Conservation (phyloP, 768 basidiomycete species). For the Boletus bicolor region DNA sequence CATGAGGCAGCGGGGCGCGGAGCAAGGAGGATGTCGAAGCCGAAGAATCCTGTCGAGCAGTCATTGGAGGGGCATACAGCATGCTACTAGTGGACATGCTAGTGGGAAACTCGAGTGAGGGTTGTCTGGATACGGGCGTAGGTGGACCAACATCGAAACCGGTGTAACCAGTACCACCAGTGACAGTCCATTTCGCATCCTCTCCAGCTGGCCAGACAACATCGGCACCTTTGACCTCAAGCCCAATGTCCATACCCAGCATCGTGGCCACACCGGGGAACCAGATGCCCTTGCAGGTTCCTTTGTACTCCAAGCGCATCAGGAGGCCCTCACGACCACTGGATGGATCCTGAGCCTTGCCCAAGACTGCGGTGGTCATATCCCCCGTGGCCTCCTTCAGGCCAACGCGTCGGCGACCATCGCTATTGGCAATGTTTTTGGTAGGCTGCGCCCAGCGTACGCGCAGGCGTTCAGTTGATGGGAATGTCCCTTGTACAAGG, state of each 20-base stretch:
- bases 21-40: constrained; percentile 63
- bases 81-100: constrained; percentile 16
- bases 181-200: constrained; percentile 55
- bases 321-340: constrained; percentile 50
- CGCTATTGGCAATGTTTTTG: constrained; percentile 42
- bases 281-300: constrained; percentile 73
- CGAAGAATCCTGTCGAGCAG: constrained; percentile 39
- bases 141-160: constrained; percentile 60
- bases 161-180: constrained; percentile 64
- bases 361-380: constrained; percentile 59
- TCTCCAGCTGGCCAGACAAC: constrained; percentile 59
- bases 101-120: constrained; percentile 46
- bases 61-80: constrained; percentile 21
- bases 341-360: constrained; percentile 40
- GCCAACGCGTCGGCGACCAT: constrained; percentile 65
- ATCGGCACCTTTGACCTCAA: constrained; percentile 67
- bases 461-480: constrained; percentile 70
- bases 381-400: constrained; percentile 66
- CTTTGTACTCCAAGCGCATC: constrained; percentile 69
- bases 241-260: constrained; percentile 70
- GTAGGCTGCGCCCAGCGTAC: constrained; percentile 74
- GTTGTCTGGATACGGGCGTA: constrained; percentile 41
- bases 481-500: constrained; percentile 74
- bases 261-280: constrained; percentile 81
- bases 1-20: constrained; percentile 68